phyloP scores from a whole-genome alignment of 805 yeast genomes.

The Schwanniomyces pseudopolymorphus region DNA sequence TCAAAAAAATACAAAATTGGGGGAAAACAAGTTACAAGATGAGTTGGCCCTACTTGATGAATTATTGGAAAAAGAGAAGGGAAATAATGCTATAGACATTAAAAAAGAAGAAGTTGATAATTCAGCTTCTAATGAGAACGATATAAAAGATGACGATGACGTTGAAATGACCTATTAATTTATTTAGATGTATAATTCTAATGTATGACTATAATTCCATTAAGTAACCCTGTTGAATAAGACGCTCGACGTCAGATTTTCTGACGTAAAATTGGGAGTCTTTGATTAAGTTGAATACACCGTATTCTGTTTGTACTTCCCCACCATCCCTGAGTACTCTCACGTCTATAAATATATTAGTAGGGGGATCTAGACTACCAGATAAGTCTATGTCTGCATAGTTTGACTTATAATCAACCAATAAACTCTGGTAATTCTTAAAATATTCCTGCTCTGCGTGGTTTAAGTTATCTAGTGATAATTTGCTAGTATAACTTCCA shows the following conservation, averaged over 20 bases:
- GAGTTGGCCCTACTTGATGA: slow-evolving; percentile 10
- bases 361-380: slow-evolving; percentile 89
- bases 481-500: slow-evolving; percentile 22
- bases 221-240: slow-evolving; percentile 90
- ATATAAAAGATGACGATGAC: slow-evolving; percentile 3
- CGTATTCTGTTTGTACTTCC: slow-evolving; percentile 95
- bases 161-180: slow-evolving; percentile 6
- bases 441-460: slow-evolving; percentile 80
- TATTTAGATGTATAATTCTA: slow-evolving; percentile 1
- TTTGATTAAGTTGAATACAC: slow-evolving; percentile 88
- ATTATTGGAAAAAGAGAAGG: slow-evolving; percentile 3
- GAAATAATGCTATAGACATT: background rate
- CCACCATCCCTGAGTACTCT: slow-evolving; percentile 93
- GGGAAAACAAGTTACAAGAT: slow-evolving; percentile 45
- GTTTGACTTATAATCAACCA: slow-evolving; percentile 74
- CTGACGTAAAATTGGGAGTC: slow-evolving; percentile 94
- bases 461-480: slow-evolving; percentile 53
- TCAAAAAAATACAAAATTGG: slow-evolving; percentile 69
- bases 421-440: slow-evolving; percentile 64
- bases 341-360: slow-evolving; percentile 89
- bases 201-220: slow-evolving; percentile 54
- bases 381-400: slow-evolving; percentile 82
- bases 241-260: slow-evolving; percentile 88
- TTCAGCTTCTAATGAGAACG: background rate
- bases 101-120: slow-evolving; percentile 3